Evolutionary conservation across 2,329 filamentous ascomycete genomes (phyloP), one percentile per base, ranked within the genome.

Genomic region (Alternaria viburni): DNA sequence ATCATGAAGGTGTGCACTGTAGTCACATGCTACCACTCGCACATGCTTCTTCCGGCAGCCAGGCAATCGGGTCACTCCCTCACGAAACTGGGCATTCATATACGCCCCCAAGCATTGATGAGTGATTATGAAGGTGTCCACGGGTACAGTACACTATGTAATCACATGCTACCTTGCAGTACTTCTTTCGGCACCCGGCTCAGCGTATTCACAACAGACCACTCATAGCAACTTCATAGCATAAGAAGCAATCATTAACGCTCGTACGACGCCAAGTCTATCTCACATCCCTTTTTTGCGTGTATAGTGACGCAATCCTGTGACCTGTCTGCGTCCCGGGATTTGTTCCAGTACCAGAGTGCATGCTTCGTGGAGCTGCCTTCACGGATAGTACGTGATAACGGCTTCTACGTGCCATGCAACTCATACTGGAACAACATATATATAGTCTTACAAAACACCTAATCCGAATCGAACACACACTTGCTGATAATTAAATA

Each of bases 401-500:
- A 12, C 56, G 45, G 13, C 47, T 43, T 57, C 12, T 4, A 30
- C 28, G 32, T 57, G 26, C 52, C 52, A 59, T 54, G 43, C 56
- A 41, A 11, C 60, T 32, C 56, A 32, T 43, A 54, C 43, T 59
- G 43, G 36, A 17, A 44, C 41, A 25, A 41, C 3, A 41, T 41
- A 41, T 41, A 57, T 26, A 43, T 61, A 45, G 58, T 61, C 55
- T 43, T 61, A 61, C 54, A 61, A 45, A 57, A 58, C 41, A 45
- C 54, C 44, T 23, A 25, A 25, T 45, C 41, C 59, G 25, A 57
- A 51, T 50, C 23, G 23, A 51, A 41, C 28, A 32, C 28, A 32
- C 28, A 32, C 28, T 30, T 32, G 28, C 28, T 32, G 28, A 32
- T 32, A 4, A 32, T 1, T 13, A 32, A 41, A 41, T 5, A 41